Evolutionary conservation across 1,284 basidiomycete genomes (phyloP).

Genomic region (Kalmanozyma brasiliensis): DNA sequence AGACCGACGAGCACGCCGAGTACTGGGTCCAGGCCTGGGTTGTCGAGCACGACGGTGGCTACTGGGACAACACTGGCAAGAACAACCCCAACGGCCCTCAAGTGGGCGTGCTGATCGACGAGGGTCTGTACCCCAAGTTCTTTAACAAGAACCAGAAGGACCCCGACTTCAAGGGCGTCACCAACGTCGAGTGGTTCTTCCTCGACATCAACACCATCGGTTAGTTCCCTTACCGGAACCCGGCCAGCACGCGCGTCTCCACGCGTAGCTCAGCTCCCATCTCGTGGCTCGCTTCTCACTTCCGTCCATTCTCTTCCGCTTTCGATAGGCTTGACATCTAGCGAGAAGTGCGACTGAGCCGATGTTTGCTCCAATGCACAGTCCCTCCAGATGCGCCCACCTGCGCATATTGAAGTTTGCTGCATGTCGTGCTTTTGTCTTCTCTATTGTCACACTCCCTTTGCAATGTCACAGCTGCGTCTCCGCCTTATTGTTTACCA

Average conservation of each 20-base stretch:
- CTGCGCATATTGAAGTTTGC: no score
- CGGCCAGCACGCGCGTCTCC: conserved; percentile 3
- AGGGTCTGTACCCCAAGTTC: conserved; percentile 27
- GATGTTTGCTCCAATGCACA: no score
- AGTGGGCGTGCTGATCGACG: conserved; percentile 30
- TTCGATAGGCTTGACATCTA: no score
- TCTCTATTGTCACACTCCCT: no score
- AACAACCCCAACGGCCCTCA: conserved; percentile 1
- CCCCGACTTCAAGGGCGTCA: conserved; percentile 1
- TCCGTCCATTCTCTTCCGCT: not conserved
- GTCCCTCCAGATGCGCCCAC: no score
- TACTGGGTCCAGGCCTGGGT: conserved; percentile 37
- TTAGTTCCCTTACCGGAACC: no score
- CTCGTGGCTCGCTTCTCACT: not conserved
- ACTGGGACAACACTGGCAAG: conserved; percentile 13
- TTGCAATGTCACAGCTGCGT: no score
- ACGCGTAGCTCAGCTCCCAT: conserved; percentile 15
- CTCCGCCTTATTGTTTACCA: no score
- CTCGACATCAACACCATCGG: conserved; percentile 41
- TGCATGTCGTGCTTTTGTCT: no score
- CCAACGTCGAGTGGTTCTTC: conserved; percentile 42
- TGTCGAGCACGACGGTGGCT: conserved; percentile 25
- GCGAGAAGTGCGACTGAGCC: no score
- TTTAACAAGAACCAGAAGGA: conserved; percentile 18
- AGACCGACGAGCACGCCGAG: conserved; percentile 27